Evolutionary conservation across 202 grass and related monocot genomes (phyloP).

Genomic region (Zoysia matrella): DNA sequence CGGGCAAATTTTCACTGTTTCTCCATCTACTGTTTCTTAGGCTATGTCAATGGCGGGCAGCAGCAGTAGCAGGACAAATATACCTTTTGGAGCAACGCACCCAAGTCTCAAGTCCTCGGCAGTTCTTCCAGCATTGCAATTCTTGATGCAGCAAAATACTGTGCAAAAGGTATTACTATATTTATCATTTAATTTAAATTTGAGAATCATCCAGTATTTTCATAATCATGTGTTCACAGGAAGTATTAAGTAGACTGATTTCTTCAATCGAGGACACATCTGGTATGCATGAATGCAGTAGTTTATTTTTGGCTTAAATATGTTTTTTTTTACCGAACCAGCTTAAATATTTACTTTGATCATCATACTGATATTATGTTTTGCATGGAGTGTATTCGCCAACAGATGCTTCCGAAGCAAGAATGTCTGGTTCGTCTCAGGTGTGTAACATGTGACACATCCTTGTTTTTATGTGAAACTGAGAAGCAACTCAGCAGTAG

Average conservation of each 20-base stretch:
- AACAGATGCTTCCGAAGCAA: conserved; percentile 56
- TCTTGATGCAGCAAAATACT: no score
- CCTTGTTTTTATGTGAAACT: conserved; percentile 19
- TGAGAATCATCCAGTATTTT: no score
- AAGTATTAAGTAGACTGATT: no score
- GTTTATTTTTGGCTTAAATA: conserved; percentile 10
- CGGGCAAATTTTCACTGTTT: conserved; percentile 34
- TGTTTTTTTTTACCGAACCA: no score
- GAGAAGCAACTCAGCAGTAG: background rate
- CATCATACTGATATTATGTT: conserved; percentile 46
- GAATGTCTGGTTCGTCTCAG: conserved; percentile 55
- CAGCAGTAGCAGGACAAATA: conserved; percentile 29
- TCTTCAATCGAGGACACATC: conserved; percentile 71
- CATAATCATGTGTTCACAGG: no score
- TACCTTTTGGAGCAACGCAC: no score
- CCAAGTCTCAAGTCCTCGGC: no score
- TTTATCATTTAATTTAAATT: no score
- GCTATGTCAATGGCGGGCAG: conserved; percentile 54
- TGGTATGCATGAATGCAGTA: conserved; percentile 48
- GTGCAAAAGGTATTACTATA: no score
- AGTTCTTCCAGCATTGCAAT: no score
- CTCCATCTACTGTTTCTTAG: conserved; percentile 48
- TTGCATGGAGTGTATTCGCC: conserved; percentile 11
- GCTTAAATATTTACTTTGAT: conserved; percentile 29
- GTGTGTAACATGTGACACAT: conserved; percentile 39